These are phyloP conservation scores for Hemisphaericaspora xylanilytica DNA, from an alignment of 1,139 yeast species.

Conservation along the genomic window DNA sequence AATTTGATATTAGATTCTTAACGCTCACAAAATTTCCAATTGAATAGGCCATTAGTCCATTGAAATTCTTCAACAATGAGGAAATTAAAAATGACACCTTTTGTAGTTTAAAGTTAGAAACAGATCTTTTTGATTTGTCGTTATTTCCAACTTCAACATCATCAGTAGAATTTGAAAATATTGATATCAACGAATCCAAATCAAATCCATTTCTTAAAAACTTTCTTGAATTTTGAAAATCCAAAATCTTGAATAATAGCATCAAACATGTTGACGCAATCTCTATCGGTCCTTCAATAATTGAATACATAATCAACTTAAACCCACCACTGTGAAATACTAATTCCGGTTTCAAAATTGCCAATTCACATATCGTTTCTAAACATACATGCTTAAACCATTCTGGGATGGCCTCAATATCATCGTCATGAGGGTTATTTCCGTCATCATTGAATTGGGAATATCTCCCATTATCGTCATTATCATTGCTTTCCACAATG, in stretches of 20 bases:
- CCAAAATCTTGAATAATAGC: conserved; percentile 59
- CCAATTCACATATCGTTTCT: conserved; percentile 72
- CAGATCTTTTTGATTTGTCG: conserved; percentile 4
- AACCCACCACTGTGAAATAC: conserved; percentile 67
- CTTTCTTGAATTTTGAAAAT: conserved; percentile 55
- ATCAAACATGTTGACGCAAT: conserved; percentile 55
- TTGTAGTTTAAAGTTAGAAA: conserved; percentile 41
- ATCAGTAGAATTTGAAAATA: conserved; percentile 40
- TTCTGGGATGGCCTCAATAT: conserved; percentile 28
- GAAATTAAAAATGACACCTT: conserved; percentile 62
- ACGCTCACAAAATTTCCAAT: conserved; percentile 58
- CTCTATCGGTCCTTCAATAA: conserved; percentile 63
- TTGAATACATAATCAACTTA: conserved; percentile 52
- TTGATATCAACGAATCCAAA: conserved; percentile 59
- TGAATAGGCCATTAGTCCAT: conserved; percentile 71
- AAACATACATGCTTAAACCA: conserved; percentile 51
- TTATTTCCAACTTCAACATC: conserved; percentile 4
- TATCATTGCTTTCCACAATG: conserved; percentile 53
- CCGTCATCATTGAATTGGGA: not conserved
- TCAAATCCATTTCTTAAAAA: conserved; percentile 63
- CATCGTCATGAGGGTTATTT: conserved; percentile 1
- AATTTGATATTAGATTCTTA: conserved; percentile 57
- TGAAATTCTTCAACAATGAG: conserved; percentile 65
- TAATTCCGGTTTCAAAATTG: conserved; percentile 59
- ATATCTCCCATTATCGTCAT: conserved; percentile 13